phyloP scores from a whole-genome alignment of 208 protist species.

The Trypanosoma lewisi region DNA sequence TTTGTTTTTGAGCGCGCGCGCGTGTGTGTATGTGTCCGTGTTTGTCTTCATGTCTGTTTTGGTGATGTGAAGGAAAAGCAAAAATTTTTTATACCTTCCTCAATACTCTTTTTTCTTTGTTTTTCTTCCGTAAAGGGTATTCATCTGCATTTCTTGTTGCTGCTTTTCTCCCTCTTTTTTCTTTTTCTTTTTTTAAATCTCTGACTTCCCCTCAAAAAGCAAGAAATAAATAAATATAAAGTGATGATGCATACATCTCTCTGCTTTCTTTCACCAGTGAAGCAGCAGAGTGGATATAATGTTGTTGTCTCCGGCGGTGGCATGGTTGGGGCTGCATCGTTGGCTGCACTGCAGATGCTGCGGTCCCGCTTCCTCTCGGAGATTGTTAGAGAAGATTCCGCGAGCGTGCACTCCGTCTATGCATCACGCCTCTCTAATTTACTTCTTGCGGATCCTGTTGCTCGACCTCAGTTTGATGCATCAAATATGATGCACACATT shows the following conservation, averaged over 20 bases:
- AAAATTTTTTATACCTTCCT: too few relatives aligned
- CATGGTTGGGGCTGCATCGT: conserved; percentile 65
- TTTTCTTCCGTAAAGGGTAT: too few relatives aligned
- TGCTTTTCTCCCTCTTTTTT: neutral
- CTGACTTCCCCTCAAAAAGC: too few relatives aligned
- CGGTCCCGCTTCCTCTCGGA: conserved; percentile 38
- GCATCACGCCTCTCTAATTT: conserved; percentile 45
- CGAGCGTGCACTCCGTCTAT: neutral
- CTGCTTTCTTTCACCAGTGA: neutral
- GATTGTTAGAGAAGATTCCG: neutral
- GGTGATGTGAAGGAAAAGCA: too few relatives aligned
- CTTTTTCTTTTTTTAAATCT: neutral
- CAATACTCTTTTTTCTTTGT: too few relatives aligned
- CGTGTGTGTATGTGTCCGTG: too few relatives aligned
- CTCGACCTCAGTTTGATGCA: conserved; percentile 47
- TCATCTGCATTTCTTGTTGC: too few relatives aligned
- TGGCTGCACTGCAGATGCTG: conserved; percentile 72
- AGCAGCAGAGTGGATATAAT: conserved; percentile 25
- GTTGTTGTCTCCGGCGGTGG: conserved; percentile 80
- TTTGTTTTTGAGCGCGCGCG: too few relatives aligned
- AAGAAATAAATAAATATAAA: conserved; percentile 10
- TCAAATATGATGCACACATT: conserved; percentile 69
- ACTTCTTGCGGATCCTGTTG: conserved; percentile 55
- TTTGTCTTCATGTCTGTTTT: too few relatives aligned
- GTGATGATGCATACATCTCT: conserved; percentile 20